phyloP scores from a whole-genome alignment of 106 monocot species.

The Dioscorea zingiberensis region DNA sequence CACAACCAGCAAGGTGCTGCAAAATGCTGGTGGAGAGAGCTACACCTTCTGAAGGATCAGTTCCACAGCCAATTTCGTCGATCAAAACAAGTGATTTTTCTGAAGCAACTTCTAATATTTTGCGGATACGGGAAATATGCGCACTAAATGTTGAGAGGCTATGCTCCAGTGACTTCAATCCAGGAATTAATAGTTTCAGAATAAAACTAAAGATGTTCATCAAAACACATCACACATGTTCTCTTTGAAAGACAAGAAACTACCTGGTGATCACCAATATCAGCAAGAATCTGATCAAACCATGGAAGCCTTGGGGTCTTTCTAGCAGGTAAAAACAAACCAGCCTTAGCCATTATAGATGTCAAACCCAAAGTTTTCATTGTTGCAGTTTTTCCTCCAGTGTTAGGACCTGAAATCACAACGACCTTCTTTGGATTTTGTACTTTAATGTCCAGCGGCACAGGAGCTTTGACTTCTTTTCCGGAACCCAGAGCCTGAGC shows the following conservation, averaged over 20 bases:
- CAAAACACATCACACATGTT: constrained; percentile 15
- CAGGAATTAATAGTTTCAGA: constrained; percentile 43
- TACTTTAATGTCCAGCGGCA: constrained; percentile 73
- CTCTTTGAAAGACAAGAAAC: constrained; percentile 21
- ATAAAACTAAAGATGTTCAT: constrained; percentile 25
- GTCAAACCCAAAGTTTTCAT: constrained; percentile 90
- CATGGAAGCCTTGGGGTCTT: constrained; percentile 60
- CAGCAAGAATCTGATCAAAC: constrained; percentile 84
- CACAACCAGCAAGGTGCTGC: constrained; percentile 47
- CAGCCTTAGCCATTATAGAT: constrained; percentile 85
- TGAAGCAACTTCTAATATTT: constrained; percentile 58
- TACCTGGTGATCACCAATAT: constrained; percentile 97
- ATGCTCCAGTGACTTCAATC: constrained; percentile 86
- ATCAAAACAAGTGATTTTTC: constrained; percentile 68
- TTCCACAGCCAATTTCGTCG: constrained; percentile 86
- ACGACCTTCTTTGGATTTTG: constrained; percentile 39
- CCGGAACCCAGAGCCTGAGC: constrained; percentile 1
- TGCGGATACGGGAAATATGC: constrained; percentile 73
- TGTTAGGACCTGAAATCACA: constrained; percentile 93
- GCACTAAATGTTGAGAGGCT: constrained; percentile 87
- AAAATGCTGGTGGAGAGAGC: constrained; percentile 85
- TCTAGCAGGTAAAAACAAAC: constrained; percentile 68
- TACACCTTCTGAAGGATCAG: constrained; percentile 89
- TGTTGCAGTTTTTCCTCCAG: constrained; percentile 85
- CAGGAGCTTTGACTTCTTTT: constrained; percentile 15